phyloP scores from a whole-genome alignment of 2,329 filamentous ascomycete species.

The Venturia asperata region DNA sequence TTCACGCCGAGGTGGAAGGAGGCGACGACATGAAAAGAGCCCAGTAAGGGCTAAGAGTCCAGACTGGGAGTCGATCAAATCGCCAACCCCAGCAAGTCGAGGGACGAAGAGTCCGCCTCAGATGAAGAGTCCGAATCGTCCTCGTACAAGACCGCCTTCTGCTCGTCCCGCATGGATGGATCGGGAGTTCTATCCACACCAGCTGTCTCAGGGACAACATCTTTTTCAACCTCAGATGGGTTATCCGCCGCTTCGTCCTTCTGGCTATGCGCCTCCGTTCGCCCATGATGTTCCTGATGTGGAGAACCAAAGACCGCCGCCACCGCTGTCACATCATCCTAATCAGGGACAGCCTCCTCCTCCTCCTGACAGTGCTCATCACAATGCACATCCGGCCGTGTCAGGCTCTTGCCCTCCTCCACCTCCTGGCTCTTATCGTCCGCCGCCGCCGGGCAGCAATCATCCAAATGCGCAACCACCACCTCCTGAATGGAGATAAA shows the following conservation, averaged over 20 bases:
- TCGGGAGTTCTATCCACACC: neutral
- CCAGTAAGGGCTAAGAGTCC: neutral
- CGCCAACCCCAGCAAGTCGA: conserved; percentile 4
- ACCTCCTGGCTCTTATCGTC: conserved; percentile 11
- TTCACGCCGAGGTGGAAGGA: neutral
- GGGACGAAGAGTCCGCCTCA: neutral
- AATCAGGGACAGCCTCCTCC: neutral
- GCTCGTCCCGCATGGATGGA: conserved; percentile 4
- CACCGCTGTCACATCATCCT: neutral
- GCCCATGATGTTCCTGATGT: neutral
- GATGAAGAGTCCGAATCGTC: neutral
- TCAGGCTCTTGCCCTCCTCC: neutral
- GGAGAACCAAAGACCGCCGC: neutral
- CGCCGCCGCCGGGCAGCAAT: neutral
- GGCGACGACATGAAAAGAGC: neutral
- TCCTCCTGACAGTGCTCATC: neutral
- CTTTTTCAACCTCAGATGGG: neutral
- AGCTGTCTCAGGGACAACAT: neutral
- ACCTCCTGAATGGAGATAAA: neutral
- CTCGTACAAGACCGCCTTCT: neutral
- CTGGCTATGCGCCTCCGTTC: neutral
- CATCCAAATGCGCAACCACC: neutral
- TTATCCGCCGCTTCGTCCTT: neutral
- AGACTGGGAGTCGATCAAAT: neutral
- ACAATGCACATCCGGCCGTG: neutral